These are phyloP conservation scores for Nephelium lappaceum DNA, from an alignment of 345 rosid genomes.

Conservation along the genomic window DNA sequence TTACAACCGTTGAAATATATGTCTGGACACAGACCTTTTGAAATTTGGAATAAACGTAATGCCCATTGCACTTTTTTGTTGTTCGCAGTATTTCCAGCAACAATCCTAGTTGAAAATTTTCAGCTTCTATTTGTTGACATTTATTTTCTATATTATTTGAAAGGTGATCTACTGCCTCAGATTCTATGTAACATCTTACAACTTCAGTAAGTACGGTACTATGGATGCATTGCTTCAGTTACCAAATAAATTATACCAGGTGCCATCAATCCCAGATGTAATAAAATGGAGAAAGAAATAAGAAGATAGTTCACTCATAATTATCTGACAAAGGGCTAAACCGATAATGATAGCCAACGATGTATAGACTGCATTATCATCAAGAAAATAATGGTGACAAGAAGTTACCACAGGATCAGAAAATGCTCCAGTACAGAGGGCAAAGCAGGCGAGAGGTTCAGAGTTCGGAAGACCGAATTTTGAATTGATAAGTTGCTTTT, in stretches of 20 bases:
- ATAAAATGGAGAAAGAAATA: not conserved
- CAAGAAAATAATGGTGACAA: not conserved
- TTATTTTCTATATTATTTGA: not conserved
- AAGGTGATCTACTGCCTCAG: not conserved
- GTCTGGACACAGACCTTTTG: not conserved
- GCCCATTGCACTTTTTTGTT: not conserved
- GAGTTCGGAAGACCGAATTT: slow-evolving; percentile 58
- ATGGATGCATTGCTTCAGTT: not conserved
- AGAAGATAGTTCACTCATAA: no score
- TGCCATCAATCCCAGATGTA: not conserved
- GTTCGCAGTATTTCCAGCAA: not conserved
- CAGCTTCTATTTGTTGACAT: not conserved
- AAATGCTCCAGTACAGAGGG: slow-evolving; percentile 81
- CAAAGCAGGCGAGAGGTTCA: slow-evolving; percentile 74
- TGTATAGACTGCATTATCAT: not conserved
- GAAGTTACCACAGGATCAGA: slow-evolving; percentile 84
- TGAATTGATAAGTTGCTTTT: slow-evolving; percentile 54
- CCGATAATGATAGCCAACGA: not conserved
- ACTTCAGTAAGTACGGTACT: not conserved
- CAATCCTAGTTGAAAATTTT: not conserved
- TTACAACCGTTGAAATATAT: not conserved
- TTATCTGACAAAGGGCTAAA: not conserved
- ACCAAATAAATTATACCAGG: not conserved
- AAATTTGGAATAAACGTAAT: no score
- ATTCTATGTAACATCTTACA: not conserved